Base-by-base conservation (phyloP, 345 rosid genomes). In the Geranium rotundifolium region DNA sequence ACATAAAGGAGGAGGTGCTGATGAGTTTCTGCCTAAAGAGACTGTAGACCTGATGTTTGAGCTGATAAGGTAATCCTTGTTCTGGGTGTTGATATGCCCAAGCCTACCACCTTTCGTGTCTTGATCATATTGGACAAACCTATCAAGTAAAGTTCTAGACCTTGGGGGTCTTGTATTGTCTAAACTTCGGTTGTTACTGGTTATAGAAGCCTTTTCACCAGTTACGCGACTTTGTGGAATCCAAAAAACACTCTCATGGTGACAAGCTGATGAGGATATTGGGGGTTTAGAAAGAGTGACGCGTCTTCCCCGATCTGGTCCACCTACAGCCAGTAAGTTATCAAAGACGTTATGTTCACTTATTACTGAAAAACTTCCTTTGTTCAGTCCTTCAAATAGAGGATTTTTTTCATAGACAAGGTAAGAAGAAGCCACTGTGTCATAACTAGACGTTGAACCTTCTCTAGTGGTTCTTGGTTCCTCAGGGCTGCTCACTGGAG, bases 401-500 rank as follows among this genome's bases (percentile, higher is more conserved):
- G 87, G 87, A 67, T 84, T 86, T 58, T 81, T 75, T 49, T 80
- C 75, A 65, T 68, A 80, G 27, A 76, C 60, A 18, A 74, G 79
- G 64, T 79, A 77, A 71, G 71, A 69, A 29, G 84, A 76, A 37
- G 61, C 55, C 13, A 64, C 59, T 23, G 76, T 62, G 64, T 71
- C 77, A 41, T 64, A 79, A 67, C 75, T 77, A 13, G 81, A 69
- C 16, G 68, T 54, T 4, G 75, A 73, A 20, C 73, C 65, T 70
- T 69, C 79, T 65, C 58, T 62, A 8, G 60, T 56, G 60, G 54
- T 73, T 78, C 76, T 69, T 34, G 80, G 64, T 59, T 79, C 77
- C 61, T 83, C 93, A 27, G 93, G 89, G 65, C 93, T 86, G 71
- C 80, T 82, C 20, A 76, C 76, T 7, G 93, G 93, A 62, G 93